Evolutionary conservation across 225 moss, liverwort and hornwort genomes (phyloP), one percentile per base, ranked within the genome.

Genomic region (Pseudoscleropodium purum): DNA sequence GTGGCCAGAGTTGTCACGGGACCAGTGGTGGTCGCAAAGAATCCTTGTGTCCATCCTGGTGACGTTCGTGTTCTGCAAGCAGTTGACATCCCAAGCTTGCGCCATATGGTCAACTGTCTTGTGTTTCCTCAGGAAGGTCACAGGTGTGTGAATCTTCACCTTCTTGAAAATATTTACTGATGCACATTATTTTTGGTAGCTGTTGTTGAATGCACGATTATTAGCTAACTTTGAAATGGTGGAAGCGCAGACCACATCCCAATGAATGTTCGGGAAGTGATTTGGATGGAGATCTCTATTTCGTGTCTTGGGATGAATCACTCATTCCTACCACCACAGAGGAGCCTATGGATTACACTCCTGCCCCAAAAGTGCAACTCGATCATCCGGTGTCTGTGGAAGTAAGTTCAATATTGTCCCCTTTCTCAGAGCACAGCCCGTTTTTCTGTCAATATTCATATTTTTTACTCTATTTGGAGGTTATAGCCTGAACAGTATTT

Each of bases 241-340:
- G 83, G 65, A 87, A 88, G 47, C 49, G 88, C 92, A 98, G 97
- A 90, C 98, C 97, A 18, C 98, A 98, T 91, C 93, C 98, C 36
- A 98, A 97, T 89, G 98, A 98, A 90, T 98, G 98, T 87, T 98
- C 98, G 52, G 98, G 98, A 36, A 98, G 98, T 91, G 97, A 98
- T 88, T 84, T 98, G 91, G 98, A 98, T 77, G 98, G 98, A 56
- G 98, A 97, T 88, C 93, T 96, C 12, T 98, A 98, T 89, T 96
- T 97, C 57, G 96, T 97, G 73, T 91, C 92, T 54, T 98, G 98
- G 97, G 93, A 97, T 92, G 83, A 89, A 57, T 59, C 29, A 15
- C 91, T 98, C 83, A 77, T 96, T 72, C 98, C 98, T 51, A 69
- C 82, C 39, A 39, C 68, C 52, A 87, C 66, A 59, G 96, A 95